phyloP scores from a whole-genome alignment of 495 filamentous ascomycete species.

The Neurospora sp. region DNA sequence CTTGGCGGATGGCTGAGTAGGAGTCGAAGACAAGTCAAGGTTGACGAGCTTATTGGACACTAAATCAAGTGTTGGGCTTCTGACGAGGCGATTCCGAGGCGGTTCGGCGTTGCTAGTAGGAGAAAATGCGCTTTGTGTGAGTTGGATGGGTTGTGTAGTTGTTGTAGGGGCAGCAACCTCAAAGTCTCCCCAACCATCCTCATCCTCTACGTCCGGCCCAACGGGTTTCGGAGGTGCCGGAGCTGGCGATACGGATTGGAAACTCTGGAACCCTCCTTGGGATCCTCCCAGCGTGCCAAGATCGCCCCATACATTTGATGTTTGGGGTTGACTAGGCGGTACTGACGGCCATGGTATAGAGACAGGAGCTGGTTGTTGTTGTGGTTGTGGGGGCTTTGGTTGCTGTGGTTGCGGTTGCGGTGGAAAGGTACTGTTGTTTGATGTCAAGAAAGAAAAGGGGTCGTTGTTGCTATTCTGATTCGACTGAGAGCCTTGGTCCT shows the following conservation, averaged over 20 bases:
- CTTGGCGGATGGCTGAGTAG: slow-evolving; percentile 8
- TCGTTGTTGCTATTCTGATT: slow-evolving; percentile 9
- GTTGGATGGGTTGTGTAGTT: neutral
- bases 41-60: slow-evolving; percentile 35
- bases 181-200: slow-evolving; percentile 72
- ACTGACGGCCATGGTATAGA: slow-evolving; percentile 7
- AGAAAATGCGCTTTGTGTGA: slow-evolving; percentile 1
- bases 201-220: slow-evolving; percentile 32
- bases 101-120: slow-evolving; percentile 2
- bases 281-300: slow-evolving; percentile 6
- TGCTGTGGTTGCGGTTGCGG: slow-evolving; percentile 8
- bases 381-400: slow-evolving; percentile 10
- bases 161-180: slow-evolving; percentile 38
- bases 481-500: slow-evolving; percentile 15
- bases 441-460: slow-evolving; percentile 14
- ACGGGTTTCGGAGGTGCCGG: neutral
- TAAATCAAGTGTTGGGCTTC: slow-evolving; percentile 35
- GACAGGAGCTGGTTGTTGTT: slow-evolving; percentile 6
- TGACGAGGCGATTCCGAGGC: slow-evolving; percentile 19
- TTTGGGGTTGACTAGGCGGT: slow-evolving; percentile 3
- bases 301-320: slow-evolving; percentile 9
- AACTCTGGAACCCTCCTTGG: slow-evolving; percentile 1
- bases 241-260: neutral
- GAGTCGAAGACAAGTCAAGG: slow-evolving; percentile 9
- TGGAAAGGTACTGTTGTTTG: neutral